A percentile compares a stretch with the other conserved stretches of the same genome.
Conservation (phyloP, 441 rosid species). For the Gossypium davidsonii region DNA sequence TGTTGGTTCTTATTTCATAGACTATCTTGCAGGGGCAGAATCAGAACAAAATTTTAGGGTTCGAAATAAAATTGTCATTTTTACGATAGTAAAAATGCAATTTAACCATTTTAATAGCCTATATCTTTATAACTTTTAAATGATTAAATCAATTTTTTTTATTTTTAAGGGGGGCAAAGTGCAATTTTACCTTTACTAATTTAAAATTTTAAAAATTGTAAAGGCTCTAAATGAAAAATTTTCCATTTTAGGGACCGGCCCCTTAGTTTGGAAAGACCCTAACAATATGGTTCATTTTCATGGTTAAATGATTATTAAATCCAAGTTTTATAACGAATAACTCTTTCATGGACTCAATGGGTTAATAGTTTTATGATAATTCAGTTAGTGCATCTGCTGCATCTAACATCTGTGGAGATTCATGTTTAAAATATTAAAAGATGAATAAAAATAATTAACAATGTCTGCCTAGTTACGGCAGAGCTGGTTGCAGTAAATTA, state of each 20-base stretch:
- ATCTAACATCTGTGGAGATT: neutral
- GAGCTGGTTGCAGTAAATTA: neutral
- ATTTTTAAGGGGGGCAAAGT: too few relatives aligned
- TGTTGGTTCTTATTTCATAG: constrained; percentile 2
- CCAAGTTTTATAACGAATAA: neutral
- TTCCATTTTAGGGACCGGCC: too few relatives aligned
- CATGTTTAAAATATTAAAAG: neutral
- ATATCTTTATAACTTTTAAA: too few relatives aligned
- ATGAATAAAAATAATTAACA: neutral
- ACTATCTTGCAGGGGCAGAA: neutral
- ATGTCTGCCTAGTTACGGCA: neutral
- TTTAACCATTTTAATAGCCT: too few relatives aligned
- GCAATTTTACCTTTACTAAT: too few relatives aligned
- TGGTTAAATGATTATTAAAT: constrained; percentile 3
- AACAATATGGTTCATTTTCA: neutral
- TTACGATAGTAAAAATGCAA: too few relatives aligned
- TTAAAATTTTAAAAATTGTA: too few relatives aligned
- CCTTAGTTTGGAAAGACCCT: constrained; percentile 8
- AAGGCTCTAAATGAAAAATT: too few relatives aligned
- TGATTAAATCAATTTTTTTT: too few relatives aligned
- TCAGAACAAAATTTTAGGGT: too few relatives aligned
- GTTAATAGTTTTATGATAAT: neutral
- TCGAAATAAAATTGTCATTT: too few relatives aligned
- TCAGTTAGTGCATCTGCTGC: too few relatives aligned
- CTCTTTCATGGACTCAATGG: neutral